Evolutionary conservation across 2,329 filamentous ascomycete genomes (phyloP).

Genomic region (Hymenoscyphus scutula): DNA sequence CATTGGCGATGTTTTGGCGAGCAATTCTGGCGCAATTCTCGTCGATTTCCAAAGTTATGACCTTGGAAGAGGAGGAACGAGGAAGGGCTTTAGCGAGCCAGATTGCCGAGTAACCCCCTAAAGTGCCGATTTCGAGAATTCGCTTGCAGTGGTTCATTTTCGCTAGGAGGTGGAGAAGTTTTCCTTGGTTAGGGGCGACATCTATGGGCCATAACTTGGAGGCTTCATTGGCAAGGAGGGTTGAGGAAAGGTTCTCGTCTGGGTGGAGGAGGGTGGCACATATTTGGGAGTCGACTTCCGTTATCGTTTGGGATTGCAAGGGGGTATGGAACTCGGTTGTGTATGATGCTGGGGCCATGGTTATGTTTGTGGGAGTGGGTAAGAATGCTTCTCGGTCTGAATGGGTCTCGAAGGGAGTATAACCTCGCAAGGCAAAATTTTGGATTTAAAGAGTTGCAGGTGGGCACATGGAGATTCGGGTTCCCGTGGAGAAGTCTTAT

Average conservation of each 20-base stretch:
- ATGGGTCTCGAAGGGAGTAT: too few relatives aligned
- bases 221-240: constrained; percentile 15
- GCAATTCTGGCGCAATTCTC: constrained; percentile 35
- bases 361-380: too few relatives aligned
- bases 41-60: constrained; percentile 44
- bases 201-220: constrained; percentile 17
- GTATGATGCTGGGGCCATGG: too few relatives aligned
- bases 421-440: too few relatives aligned
- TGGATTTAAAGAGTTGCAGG: too few relatives aligned
- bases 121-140: constrained; percentile 29
- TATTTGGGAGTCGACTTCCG: constrained; percentile 18
- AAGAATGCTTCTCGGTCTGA: too few relatives aligned
- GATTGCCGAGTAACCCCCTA: constrained; percentile 29
- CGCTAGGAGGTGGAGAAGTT: constrained; percentile 23
- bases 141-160: constrained; percentile 21
- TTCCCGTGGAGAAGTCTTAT: too few relatives aligned
- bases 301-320: too few relatives aligned
- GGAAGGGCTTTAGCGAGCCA: constrained; percentile 28
- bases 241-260: constrained; percentile 11
- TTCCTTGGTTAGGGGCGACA: constrained; percentile 22
- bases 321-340: too few relatives aligned
- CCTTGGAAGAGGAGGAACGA: constrained; percentile 14
- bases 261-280: constrained; percentile 13
- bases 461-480: too few relatives aligned
- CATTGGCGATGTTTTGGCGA: constrained; percentile 11